Evolutionary conservation across 2,329 filamentous ascomycete genomes (phyloP).

Genomic region (Aspergillus pseudoterreus): DNA sequence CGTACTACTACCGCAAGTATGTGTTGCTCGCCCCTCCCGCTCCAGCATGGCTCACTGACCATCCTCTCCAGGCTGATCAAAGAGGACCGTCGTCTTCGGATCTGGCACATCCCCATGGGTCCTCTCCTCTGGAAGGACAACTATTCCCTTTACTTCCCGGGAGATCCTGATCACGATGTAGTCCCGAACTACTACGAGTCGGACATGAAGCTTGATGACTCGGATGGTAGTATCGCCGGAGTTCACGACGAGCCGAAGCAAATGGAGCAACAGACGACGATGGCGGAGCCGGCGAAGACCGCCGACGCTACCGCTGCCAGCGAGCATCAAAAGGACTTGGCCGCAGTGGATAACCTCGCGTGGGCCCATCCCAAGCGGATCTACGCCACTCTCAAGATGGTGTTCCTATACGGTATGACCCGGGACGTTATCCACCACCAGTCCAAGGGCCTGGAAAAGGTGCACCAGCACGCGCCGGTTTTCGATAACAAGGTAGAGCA

Average conservation of each 20-base stretch:
- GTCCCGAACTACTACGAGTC: not conserved
- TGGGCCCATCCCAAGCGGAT: not conserved
- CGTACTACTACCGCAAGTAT: not conserved
- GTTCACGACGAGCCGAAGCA: not conserved
- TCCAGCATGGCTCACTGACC: not conserved
- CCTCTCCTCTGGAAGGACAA: not conserved
- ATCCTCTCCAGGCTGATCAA: not conserved
- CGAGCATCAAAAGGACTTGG: not conserved
- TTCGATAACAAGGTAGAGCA: slow-evolving; percentile 49
- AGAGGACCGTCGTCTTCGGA: not conserved
- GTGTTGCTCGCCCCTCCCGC: not conserved
- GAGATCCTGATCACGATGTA: not conserved
- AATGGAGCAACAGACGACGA: not conserved
- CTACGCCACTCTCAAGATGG: not conserved
- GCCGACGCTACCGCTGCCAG: not conserved
- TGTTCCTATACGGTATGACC: slow-evolving; percentile 14
- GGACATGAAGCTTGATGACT: not conserved
- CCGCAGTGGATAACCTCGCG: not conserved
- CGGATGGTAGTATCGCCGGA: not conserved
- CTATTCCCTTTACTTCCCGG: not conserved
- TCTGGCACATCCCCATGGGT: not conserved
- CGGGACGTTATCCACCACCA: slow-evolving; percentile 30
- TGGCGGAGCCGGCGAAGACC: not conserved
- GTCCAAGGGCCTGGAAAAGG: not conserved
- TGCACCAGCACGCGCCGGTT: slow-evolving; percentile 35